These are phyloP conservation scores for Solanum piurae DNA, from an alignment of 257 asterid species.

Conservation along the genomic window DNA sequence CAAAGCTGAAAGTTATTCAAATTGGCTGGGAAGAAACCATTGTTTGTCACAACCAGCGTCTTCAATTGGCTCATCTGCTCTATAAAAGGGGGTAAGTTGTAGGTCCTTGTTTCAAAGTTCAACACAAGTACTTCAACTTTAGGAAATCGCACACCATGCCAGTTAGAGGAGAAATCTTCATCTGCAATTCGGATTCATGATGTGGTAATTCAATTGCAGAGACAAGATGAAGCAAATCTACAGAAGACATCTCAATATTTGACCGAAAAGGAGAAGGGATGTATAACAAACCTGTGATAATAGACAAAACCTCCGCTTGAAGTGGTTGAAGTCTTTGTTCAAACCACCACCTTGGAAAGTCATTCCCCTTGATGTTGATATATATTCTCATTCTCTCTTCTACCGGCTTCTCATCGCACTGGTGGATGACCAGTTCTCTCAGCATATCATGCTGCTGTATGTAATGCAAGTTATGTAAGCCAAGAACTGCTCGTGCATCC, in stretches of 20 bases:
- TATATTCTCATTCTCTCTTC: constrained; percentile 15
- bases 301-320: constrained; percentile 15
- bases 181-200: constrained; percentile 8
- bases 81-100: constrained; percentile 14
- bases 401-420: constrained; percentile 1
- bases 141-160: constrained; percentile 13
- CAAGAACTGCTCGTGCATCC: constrained; percentile 8
- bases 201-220: background rate
- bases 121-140: constrained; percentile 15
- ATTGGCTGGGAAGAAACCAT: constrained; percentile 9
- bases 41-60: constrained; percentile 15
- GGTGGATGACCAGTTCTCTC: constrained; percentile 21
- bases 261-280: background rate
- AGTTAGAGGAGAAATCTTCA: constrained; percentile 6
- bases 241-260: background rate
- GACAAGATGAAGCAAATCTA: background rate
- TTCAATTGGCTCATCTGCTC: constrained; percentile 11
- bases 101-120: constrained; percentile 14
- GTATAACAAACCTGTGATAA: constrained; percentile 16
- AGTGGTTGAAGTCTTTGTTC: constrained; percentile 4
- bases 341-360: constrained; percentile 14
- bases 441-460: constrained; percentile 26
- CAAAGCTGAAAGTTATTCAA: constrained; percentile 7
- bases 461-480: constrained; percentile 15
- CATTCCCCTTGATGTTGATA: constrained; percentile 11